Base-by-base conservation (phyloP, 257 asterid genomes). In the Ocimum tenuiflorum region DNA sequence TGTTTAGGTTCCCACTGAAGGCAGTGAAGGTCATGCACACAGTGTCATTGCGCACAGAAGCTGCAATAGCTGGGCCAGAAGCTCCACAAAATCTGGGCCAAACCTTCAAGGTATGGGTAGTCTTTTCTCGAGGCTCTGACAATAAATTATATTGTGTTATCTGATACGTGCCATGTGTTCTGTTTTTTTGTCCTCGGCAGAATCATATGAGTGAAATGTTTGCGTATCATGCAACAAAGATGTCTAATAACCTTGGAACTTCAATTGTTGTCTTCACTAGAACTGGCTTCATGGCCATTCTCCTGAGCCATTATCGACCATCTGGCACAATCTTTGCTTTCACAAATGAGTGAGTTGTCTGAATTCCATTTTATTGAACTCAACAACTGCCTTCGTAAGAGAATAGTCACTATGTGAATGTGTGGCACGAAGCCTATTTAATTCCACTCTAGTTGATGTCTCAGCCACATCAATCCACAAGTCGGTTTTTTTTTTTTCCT, bases 141-240 rank as follows among this genome's bases (percentile, higher is more conserved):
- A n/a, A 50, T 36, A 3, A 55, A 6, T 55, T 3, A 19, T 8
- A 43, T 6, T 13, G 12, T 29, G 20, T 60, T 60, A 43, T 39
- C 27, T 69, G 31, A 48, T 29, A 9, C 12, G 10, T 66, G 50
- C 9, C 43, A 18, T 48, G 17, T 59, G 9, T 38, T 73, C 6
- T 53, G n/a, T 41, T 56, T 15, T 54, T 60, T 45, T 41, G 54
- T 67, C 53, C 60, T 69, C 36, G 77, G 82, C 96, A 91, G 96
- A 91, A 91, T 63, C 98, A 89, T 65, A 91, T 82, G 96, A 91
- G 98, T 1, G 98, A 91, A 74, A 91, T 91, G 96, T 91, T 91
- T 83, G 98, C 96, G 33, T 89, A 65, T 80, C 98, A 91, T 81
- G 92, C 96, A 68, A 89, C 96, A 47, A 89, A 81, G 95, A 89